Conservation (phyloP, 1,139 yeast genomes). For the Saccharomyces hybrid region DNA sequence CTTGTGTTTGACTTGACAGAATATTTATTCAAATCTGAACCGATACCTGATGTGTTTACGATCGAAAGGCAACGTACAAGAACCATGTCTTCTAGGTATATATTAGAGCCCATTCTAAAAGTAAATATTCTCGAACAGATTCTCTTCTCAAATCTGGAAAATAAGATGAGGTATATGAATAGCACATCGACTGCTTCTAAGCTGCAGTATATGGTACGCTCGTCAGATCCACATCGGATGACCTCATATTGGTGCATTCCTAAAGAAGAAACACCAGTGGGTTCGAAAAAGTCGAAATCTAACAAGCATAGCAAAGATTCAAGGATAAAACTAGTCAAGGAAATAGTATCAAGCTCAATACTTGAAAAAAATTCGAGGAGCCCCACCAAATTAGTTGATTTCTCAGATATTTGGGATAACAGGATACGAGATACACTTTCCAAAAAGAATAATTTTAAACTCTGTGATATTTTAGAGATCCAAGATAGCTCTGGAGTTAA, state of each 20-base stretch:
- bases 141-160: slow-evolving; percentile 34
- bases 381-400: slow-evolving; percentile 2
- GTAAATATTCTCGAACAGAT: slow-evolving; percentile 48
- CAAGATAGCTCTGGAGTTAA: slow-evolving; percentile 20
- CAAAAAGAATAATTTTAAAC: slow-evolving; percentile 8
- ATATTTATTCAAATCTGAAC: slow-evolving; percentile 7
- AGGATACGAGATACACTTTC: slow-evolving; percentile 31
- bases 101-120: slow-evolving; percentile 44
- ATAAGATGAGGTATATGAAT: slow-evolving; percentile 23
- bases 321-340: slow-evolving; percentile 6
- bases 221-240: slow-evolving; percentile 38
- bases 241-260: slow-evolving; percentile 34
- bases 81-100: slow-evolving; percentile 38
- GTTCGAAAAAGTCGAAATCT: slow-evolving; percentile 3
- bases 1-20: slow-evolving; percentile 15
- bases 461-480: slow-evolving; percentile 15
- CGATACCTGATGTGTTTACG: slow-evolving; percentile 36
- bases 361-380: slow-evolving; percentile 8
- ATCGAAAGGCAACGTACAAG: slow-evolving; percentile 52
- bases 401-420: slow-evolving; percentile 26
- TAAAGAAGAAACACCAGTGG: slow-evolving; percentile 1
- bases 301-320: slow-evolving; percentile 4
- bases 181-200: slow-evolving; percentile 13
- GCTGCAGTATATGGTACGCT: slow-evolving; percentile 15
- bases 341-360: slow-evolving; percentile 1